A percentile compares a stretch with the other conserved stretches of the same genome.
These are phyloP conservation scores for Coemansia sp. DNA, from an alignment of 371 early-diverging fungal species.

Conservation along the genomic window DNA sequence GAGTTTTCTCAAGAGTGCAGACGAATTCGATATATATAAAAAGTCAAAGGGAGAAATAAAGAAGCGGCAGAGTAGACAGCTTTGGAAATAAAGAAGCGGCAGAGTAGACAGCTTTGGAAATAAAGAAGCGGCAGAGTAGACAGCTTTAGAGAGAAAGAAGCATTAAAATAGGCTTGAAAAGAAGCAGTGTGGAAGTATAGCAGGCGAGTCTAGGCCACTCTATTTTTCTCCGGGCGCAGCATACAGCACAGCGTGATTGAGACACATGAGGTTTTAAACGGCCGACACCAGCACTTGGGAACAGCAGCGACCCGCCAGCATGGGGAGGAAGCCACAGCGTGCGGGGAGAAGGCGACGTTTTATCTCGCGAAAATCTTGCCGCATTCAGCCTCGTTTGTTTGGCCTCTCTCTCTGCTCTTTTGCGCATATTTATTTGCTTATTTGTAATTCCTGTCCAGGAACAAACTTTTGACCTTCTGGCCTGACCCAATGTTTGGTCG, in stretches of 20 bases:
- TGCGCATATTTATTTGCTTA: constrained; percentile 5
- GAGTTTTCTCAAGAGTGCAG: background rate
- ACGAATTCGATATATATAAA: background rate
- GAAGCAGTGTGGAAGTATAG: background rate
- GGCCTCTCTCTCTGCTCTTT: background rate
- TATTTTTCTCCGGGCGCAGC: background rate
- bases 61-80: background rate
- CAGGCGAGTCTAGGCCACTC: background rate
- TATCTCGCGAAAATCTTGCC: background rate
- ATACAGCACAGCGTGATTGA: background rate
- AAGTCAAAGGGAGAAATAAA: background rate
- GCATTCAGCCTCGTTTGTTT: background rate
- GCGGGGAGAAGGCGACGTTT: background rate
- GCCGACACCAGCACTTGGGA: background rate
- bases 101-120: background rate
- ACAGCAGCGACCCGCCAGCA: background rate
- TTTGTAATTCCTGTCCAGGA: background rate
- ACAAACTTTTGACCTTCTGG: background rate
- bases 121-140: background rate
- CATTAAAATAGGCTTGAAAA: background rate
- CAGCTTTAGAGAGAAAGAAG: background rate
- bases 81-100: background rate
- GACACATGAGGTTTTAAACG: constrained; percentile 3
- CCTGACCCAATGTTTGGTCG: constrained; percentile 47
- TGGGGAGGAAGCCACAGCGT: background rate